A percentile compares a stretch with the other conserved stretches of the same genome.
phyloP scores from a whole-genome alignment of 805 yeast species.

The Brettanomyces bruxellensis region DNA sequence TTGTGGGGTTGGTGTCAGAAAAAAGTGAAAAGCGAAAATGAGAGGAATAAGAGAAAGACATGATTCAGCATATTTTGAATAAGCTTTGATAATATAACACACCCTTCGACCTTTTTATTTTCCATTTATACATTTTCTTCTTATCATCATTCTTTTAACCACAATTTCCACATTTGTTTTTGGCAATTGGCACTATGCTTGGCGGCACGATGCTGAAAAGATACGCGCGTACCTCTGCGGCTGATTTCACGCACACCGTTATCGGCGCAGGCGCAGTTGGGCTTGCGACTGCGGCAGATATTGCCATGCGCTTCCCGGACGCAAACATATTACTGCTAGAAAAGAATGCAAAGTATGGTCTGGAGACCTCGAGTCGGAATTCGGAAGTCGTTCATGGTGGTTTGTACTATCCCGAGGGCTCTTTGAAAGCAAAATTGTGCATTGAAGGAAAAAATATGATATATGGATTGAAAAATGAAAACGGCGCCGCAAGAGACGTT shows the following conservation, averaged over 20 bases:
- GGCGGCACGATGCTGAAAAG: too few relatives aligned
- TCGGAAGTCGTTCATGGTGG: conserved; percentile 95
- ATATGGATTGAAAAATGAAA: conserved; percentile 31
- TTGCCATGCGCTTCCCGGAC: conserved; percentile 30
- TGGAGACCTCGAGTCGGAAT: conserved; percentile 82
- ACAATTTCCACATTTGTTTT: too few relatives aligned
- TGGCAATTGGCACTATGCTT: too few relatives aligned
- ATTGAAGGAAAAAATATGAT: conserved; percentile 64
- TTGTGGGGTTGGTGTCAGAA: too few relatives aligned
- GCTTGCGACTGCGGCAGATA: conserved; percentile 61
- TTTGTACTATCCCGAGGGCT: conserved; percentile 62
- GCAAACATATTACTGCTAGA: conserved; percentile 58
- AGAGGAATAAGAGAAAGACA: too few relatives aligned
- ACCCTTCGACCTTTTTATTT: too few relatives aligned
- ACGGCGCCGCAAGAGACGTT: conserved; percentile 33
- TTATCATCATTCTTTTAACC: too few relatives aligned
- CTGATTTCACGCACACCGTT: conserved; percentile 12
- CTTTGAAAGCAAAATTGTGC: conserved; percentile 63
- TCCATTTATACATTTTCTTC: too few relatives aligned
- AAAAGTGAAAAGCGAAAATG: too few relatives aligned
- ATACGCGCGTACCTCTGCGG: background rate
- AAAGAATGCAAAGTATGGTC: conserved; percentile 55
- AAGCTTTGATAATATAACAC: too few relatives aligned
- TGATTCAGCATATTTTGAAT: too few relatives aligned
- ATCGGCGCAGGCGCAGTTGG: conserved; percentile 16